These are phyloP conservation scores for Coniochaeta sp. DNA, from an alignment of 2,329 filamentous ascomycete genomes.

Conservation along the genomic window DNA sequence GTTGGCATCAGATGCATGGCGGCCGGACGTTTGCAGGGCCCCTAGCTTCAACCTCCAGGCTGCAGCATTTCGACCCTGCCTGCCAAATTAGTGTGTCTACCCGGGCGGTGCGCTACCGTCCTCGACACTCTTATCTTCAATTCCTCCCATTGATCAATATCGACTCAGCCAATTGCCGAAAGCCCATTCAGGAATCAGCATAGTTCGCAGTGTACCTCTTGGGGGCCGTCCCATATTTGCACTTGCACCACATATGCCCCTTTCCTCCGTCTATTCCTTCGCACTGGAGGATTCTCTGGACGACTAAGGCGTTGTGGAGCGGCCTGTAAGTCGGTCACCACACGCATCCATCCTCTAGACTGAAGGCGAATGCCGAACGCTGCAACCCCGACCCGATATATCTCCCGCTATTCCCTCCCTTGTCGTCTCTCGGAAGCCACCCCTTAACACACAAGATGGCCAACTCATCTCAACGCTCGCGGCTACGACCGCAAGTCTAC, in stretches of 20 bases:
- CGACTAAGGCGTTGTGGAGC: background rate
- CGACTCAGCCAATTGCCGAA: background rate
- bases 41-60: background rate
- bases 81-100: background rate
- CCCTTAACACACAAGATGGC: background rate
- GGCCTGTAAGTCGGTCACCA: background rate
- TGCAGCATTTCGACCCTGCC: background rate
- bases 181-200: background rate
- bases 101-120: background rate
- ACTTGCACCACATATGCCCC: background rate
- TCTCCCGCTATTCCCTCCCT: background rate
- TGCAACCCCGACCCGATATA: background rate
- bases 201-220: background rate
- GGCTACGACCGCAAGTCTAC: constrained; percentile 28
- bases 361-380: background rate
- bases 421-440: background rate
- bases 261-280: background rate
- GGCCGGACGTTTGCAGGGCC: background rate
- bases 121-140: background rate
- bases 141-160: background rate
- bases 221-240: background rate
- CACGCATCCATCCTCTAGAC: background rate
- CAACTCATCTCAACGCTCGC: background rate
- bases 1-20: background rate
- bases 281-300: background rate